phyloP scores from a whole-genome alignment of 306 rosid genomes.

The Echinosophora koreensis region DNA sequence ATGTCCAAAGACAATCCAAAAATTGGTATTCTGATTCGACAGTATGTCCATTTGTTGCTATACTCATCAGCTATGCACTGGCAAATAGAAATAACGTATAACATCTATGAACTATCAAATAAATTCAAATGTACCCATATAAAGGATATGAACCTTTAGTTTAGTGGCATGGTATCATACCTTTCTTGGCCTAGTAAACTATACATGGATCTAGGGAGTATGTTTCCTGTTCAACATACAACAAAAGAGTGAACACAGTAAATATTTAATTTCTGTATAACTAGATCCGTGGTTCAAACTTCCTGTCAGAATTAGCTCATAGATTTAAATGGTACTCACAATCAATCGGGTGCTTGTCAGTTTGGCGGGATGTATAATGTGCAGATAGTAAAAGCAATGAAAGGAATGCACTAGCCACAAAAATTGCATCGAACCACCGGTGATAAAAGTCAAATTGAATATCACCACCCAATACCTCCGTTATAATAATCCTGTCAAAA shows the following conservation, averaged over 20 bases:
- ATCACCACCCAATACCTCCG: constrained; percentile 99
- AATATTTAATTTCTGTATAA: constrained; percentile 33
- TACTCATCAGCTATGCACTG: constrained; percentile 13
- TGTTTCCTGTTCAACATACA: constrained; percentile 50
- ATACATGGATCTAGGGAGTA: constrained; percentile 26
- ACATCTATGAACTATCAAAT: background rate
- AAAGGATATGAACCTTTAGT: constrained; percentile 19
- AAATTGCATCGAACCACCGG: constrained; percentile 98
- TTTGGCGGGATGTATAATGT: constrained; percentile 94
- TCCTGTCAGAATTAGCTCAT: constrained; percentile 23
- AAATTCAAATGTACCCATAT: constrained; percentile 33
- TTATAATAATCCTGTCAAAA: constrained; percentile 85
- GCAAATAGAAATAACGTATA: background rate
- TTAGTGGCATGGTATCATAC: constrained; percentile 34
- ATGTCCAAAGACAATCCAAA: background rate
- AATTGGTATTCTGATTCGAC: background rate
- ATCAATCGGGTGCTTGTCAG: constrained; percentile 97
- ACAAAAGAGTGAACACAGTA: constrained; percentile 30
- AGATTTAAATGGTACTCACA: constrained; percentile 54
- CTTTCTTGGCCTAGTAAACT: constrained; percentile 41
- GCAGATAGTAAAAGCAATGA: constrained; percentile 95
- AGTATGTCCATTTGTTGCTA: background rate
- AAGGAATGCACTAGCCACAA: constrained; percentile 98
- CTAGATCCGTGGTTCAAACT: constrained; percentile 12
- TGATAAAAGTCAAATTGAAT: constrained; percentile 98